Evolutionary conservation across 129 eudicot species (phyloP).

Genomic region (Centrapalus pauciflorus): DNA sequence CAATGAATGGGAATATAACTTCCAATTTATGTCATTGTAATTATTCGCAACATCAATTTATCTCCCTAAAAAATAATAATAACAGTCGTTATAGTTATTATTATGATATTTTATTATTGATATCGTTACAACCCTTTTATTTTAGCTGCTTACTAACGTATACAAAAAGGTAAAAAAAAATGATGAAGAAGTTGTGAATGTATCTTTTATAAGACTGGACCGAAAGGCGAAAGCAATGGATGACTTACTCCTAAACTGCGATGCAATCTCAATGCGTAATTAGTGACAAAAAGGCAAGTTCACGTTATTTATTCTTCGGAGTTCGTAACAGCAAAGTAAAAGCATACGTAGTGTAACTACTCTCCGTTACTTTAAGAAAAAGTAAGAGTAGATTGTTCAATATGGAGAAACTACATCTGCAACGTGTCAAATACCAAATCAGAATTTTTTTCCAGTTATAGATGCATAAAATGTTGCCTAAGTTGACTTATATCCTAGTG

Average conservation of each 20-base stretch:
- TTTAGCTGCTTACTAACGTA: too few relatives aligned
- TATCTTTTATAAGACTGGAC: too few relatives aligned
- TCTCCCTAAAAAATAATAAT: too few relatives aligned
- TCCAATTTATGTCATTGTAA: neutral
- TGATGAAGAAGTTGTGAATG: too few relatives aligned
- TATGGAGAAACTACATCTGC: neutral
- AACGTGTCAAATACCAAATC: neutral
- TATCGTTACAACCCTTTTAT: too few relatives aligned
- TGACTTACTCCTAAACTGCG: too few relatives aligned
- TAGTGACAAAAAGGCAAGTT: neutral
- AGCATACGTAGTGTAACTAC: neutral
- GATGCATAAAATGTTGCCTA: neutral
- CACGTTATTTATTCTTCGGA: neutral
- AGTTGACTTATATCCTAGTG: neutral
- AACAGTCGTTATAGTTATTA: too few relatives aligned
- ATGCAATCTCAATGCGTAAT: neutral
- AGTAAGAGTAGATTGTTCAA: too few relatives aligned
- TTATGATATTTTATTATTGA: too few relatives aligned
- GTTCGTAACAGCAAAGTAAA: neutral
- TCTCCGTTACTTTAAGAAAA: neutral
- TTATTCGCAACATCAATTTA: neutral
- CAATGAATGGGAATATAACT: too few relatives aligned
- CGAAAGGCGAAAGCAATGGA: too few relatives aligned
- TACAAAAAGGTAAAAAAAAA: too few relatives aligned
- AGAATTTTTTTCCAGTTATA: neutral